Conservation (phyloP, 345 rosid genomes). For the Trapa incisa region DNA sequence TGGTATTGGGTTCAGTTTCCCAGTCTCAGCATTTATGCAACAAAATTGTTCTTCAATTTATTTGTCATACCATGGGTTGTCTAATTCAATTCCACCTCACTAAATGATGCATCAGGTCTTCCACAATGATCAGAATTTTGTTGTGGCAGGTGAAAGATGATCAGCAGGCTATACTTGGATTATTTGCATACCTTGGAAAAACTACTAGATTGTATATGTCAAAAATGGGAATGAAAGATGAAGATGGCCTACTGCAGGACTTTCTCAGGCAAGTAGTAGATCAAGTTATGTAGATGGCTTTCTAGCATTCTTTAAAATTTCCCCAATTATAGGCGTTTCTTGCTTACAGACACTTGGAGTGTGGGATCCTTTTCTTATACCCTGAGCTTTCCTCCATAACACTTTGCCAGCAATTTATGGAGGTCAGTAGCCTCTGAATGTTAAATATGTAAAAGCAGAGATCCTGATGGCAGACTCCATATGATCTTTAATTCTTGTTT, state of each 20-base stretch:
- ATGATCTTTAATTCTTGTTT: conserved; percentile 4
- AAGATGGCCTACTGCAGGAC: conserved; percentile 47
- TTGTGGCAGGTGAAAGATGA: conserved; percentile 32
- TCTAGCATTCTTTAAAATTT: neutral
- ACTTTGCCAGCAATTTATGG: conserved; percentile 48
- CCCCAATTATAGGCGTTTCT: neutral
- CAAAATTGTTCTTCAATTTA: neutral
- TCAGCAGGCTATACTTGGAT: conserved; percentile 49
- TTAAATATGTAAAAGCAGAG: conserved; percentile 10
- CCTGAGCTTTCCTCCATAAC: conserved; percentile 38
- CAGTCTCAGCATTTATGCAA: neutral
- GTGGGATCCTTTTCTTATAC: conserved; percentile 49
- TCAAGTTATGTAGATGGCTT: conserved; percentile 1
- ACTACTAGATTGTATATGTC: conserved; percentile 37
- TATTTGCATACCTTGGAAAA: conserved; percentile 58
- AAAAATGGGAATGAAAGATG: conserved; percentile 39
- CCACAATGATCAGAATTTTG: neutral
- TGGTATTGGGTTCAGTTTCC: neutral
- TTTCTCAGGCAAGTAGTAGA: conserved; percentile 34
- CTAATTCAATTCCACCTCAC: neutral
- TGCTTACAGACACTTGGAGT: conserved; percentile 49
- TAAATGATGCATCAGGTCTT: neutral
- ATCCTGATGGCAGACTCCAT: neutral
- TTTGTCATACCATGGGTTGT: neutral
- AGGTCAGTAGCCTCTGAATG: conserved; percentile 22